Evolutionary conservation across 2,329 filamentous ascomycete genomes (phyloP), one percentile per base, ranked within the genome.

Genomic region (Nemania bipapillata): DNA sequence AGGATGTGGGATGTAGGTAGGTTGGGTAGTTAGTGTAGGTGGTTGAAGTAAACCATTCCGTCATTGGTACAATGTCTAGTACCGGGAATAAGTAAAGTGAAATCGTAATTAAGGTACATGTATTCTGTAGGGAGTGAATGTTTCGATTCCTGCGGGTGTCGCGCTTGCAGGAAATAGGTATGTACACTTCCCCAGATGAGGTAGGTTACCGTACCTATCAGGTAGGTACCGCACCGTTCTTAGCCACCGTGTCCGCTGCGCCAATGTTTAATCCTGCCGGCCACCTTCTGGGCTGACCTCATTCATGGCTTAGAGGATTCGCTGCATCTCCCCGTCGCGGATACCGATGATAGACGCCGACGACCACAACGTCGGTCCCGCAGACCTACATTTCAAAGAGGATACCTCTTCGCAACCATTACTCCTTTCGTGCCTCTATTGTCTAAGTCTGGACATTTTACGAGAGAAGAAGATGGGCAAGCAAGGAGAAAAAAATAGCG

Each of bases 81-180:
- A 53, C n/a, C n/a, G 52, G 53, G 26, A 58, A 53, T 24, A 54
- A 54, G 15, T 45, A 6, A 24, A 49, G 26, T n/a, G n/a, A n/a
- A n/a, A n/a, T n/a, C n/a, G n/a, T n/a, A n/a, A n/a, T n/a, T n/a
- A n/a, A n/a, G n/a, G n/a, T n/a, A n/a, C n/a, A n/a, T n/a, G n/a
- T n/a, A n/a, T n/a, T n/a, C 54, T 17, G 17, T 22, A 12, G 20
- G 32, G 15, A 30, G 50, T 5, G 15, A 40, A 3, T 32, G 4
- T 42, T 47, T 15, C 55, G n/a, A 42, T 35, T n/a, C 63, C 42
- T 47, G 22, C 58, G 53, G 30, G 52, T 66, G 58, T 63, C 53
- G 58, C 64, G 64, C 64, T 62, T 66, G 52, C 53, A 45, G 53
- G 30, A 47, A 57, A 57, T 24, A 49, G 28, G 3, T 12, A 40